Evolutionary conservation across 371 early-diverging fungal species (phyloP), one percentile per base, ranked within the genome.

Genomic region (Zychaea mexicana): DNA sequence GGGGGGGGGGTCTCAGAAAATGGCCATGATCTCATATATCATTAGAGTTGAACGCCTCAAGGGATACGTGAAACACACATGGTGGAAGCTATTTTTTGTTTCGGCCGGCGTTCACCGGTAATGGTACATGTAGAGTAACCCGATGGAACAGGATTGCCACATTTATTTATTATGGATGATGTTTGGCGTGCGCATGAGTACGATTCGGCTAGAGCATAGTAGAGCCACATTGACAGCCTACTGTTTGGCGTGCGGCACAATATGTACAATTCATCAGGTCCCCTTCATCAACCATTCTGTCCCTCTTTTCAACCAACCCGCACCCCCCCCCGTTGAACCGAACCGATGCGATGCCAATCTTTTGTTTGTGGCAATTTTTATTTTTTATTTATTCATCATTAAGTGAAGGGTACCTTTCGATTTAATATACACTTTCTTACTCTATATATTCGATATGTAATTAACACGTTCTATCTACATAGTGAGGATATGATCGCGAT

Each of bases 41-140:
- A 39, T 39, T 47, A 47, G 24, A 49, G 49, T 49, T 49, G 49
- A n/a, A 49, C 49, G 49, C 49, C 49, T 47, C 24, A 9, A 22
- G 15, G 49, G 22, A 22, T 49, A 49, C 42, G 49, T 49, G 49
- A 22, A 49, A 49, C 49, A 49, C 49, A 49, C 49, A 49, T 49
- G 49, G 49, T 49, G 10, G 21, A 28, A 47, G 49, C n/a, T 46
- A 15, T 46, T 46, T 46, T 46, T 46, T 46, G 15, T 46, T 49
- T 19, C 26, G 6, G 5, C n/a, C n/a, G 42, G 42, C 42, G 42
- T 42, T 42, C 42, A 42, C n/a, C 42, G 42, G 42, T 49, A 9
- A 22, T 49, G 1, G 10, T 49, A 49, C 49, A 49, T 49, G 22
- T 49, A 49, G 13, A 49, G 49, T 49, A 49, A 9, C 49, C 49